Percentiles rank a stretch among this genome's conserved stretches.
Evolutionary conservation across 78 protist species (phyloP).

Genomic region (Reticulomyxa filosa): DNA sequence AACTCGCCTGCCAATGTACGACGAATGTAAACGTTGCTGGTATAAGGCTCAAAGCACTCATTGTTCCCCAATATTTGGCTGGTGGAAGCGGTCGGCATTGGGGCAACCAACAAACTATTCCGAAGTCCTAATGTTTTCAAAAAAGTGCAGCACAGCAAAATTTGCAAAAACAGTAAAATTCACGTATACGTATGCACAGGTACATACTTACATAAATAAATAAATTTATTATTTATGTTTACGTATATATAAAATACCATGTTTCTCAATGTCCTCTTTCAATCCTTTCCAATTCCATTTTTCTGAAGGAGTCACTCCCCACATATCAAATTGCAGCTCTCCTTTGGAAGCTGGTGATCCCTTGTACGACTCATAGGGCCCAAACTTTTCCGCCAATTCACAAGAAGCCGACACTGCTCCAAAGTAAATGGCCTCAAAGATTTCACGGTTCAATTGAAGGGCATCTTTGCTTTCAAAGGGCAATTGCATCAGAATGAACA

Average conservation of each 20-base stretch:
- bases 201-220: not conserved
- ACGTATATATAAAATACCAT: too few species aligned
- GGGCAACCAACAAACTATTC: constrained; percentile 85
- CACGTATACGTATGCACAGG: not conserved
- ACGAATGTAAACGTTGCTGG: constrained; percentile 82
- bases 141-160: not conserved
- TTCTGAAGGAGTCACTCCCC: constrained; percentile 57
- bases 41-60: constrained; percentile 94
- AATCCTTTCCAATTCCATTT: constrained; percentile 1
- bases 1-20: constrained; percentile 83
- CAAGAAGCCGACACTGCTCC: constrained; percentile 18
- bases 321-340: constrained; percentile 84
- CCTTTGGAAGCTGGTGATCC: constrained; percentile 75
- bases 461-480: constrained; percentile 78
- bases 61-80: constrained; percentile 94
- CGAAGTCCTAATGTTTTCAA: constrained; percentile 53
- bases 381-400: constrained; percentile 29
- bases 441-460: constrained; percentile 56
- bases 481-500: constrained; percentile 51
- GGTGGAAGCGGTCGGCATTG: constrained; percentile 98
- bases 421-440: constrained; percentile 87
- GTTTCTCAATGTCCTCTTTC: not conserved
- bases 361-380: constrained; percentile 37
- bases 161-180: not conserved
- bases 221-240: not conserved